Percentiles rank a stretch among this genome's conserved stretches.
phyloP scores from a whole-genome alignment of 805 yeast genomes.

The Ogataea ramenticola region DNA sequence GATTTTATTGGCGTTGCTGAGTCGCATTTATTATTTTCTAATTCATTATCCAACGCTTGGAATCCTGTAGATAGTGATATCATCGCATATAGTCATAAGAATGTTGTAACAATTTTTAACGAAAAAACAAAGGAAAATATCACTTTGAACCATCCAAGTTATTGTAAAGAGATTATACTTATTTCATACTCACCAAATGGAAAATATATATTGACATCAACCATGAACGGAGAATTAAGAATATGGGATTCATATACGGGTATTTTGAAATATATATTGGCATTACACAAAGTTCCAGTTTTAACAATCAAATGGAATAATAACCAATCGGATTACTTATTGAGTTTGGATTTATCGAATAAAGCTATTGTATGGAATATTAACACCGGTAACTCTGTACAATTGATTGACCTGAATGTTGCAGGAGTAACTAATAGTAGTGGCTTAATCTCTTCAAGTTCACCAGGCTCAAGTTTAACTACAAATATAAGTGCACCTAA shows the following conservation, averaged over 20 bases:
- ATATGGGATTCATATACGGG: conserved; percentile 71
- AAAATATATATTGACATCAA: conserved; percentile 51
- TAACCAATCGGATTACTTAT: conserved; percentile 40
- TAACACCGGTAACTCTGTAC: conserved; percentile 39
- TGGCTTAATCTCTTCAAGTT: too few species aligned
- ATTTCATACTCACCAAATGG: conserved; percentile 63
- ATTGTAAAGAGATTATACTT: conserved; percentile 25
- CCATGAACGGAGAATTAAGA: conserved; percentile 65
- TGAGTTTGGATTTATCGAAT: conserved; percentile 54
- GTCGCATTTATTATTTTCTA: conserved; percentile 26
- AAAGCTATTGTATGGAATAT: conserved; percentile 63
- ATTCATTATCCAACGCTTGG: conserved; percentile 47
- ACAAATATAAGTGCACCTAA: not conserved
- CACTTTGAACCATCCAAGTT: conserved; percentile 15
- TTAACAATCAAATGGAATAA: conserved; percentile 54
- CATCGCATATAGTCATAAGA: conserved; percentile 47
- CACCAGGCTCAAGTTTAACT: not conserved
- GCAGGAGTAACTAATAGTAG: too few species aligned
- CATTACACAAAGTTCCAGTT: conserved; percentile 49
- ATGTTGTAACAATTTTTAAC: conserved; percentile 2
- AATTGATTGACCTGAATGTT: conserved; percentile 30
- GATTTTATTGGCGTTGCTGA: conserved; percentile 35
- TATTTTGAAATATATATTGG: conserved; percentile 46
- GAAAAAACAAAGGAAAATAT: conserved; percentile 1
- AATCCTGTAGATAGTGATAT: conserved; percentile 40